Evolutionary conservation across 768 basidiomycete species (phyloP), one percentile per base, ranked within the genome.

Genomic region (Tulasnella sp.): DNA sequence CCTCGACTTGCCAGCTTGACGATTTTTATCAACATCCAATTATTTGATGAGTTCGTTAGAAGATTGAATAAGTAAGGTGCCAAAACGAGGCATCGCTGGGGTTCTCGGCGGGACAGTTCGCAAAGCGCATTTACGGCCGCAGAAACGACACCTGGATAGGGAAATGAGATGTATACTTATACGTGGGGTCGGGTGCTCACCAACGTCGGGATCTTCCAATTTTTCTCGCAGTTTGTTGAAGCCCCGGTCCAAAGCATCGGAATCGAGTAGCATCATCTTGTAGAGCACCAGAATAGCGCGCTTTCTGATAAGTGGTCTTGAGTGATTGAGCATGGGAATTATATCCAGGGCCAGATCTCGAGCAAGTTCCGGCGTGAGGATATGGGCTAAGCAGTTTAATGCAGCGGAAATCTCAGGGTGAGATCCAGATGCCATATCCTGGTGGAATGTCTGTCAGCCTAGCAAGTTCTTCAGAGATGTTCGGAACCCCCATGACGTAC

Each of bases 1-100:
- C 10, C 61, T n/a, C 78, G 78, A 82, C 88, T 82, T 84, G 96
- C 97, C 84, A 99, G 84, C 85, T 99, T 99, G 83, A 99, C 91
- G 75, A 99, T 92, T 85, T 99, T 99, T 84, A 99, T 99, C 79
- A 99, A 88, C 94, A 99, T 97, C 98, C 98, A 99, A 82, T 99
- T 99, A 84, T 99, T 99, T 13, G 93, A 92, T 15, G 95, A 95
- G 2, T 92, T 95, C 0, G 95, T 98, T 79, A 99, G 86, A 15
- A 99, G 88, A 82, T 93, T 94, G 84, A 99, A 99, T 75, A 99
- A 84, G 81, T 93, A 93, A 13, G 98, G 98, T 2, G 97, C 98
- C 55, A 99, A 85, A 4, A 91, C 87, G 10, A 99, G 87, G 82
- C 95, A 96, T 79, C 93, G 92, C 78, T 86, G 85, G 10, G 96